Percentiles rank a stretch among this genome's conserved stretches.
Conservation (phyloP, 495 filamentous ascomycete genomes). For the Lophiotrema nucula region DNA sequence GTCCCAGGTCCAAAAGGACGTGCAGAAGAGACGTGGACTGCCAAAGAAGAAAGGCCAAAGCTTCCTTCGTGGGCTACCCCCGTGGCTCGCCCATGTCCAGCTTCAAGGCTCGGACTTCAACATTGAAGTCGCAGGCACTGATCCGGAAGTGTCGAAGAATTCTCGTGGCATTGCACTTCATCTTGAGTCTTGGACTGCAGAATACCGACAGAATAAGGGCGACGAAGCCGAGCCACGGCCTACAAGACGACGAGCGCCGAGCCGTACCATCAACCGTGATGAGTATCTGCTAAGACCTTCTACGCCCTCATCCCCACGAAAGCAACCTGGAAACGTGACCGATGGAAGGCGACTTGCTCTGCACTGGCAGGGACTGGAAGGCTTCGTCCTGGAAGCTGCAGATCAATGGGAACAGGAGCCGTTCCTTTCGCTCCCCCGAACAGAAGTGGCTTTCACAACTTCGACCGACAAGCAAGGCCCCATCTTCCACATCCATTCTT, state of each 20-base stretch:
- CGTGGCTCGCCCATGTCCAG: conserved; percentile 80
- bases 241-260: conserved; percentile 52
- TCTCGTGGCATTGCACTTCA: conserved; percentile 80
- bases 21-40: conserved; percentile 52
- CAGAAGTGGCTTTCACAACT: conserved; percentile 83
- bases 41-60: conserved; percentile 49
- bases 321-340: conserved; percentile 51
- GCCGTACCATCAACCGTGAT: conserved; percentile 47
- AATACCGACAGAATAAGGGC: conserved; percentile 79
- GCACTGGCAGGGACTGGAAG: conserved; percentile 79
- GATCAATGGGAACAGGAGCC: conserved; percentile 82
- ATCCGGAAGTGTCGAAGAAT: conserved; percentile 72
- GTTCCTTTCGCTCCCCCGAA: conserved; percentile 80
- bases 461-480: conserved; percentile 81
- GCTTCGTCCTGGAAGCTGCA: conserved; percentile 80
- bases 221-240: conserved; percentile 54
- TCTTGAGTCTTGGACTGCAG: conserved; percentile 84
- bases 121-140: conserved; percentile 85
- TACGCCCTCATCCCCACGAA: conserved; percentile 58
- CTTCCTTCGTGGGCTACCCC: conserved; percentile 72
- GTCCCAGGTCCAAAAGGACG: conserved; percentile 66
- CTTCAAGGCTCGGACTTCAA: conserved; percentile 86
- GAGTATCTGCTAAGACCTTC: conserved; percentile 56
- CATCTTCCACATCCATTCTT: conserved; percentile 80
- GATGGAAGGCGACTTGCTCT: conserved; percentile 82